Conservation (phyloP, 1,284 basidiomycete genomes). For the Trametes pubescens region DNA sequence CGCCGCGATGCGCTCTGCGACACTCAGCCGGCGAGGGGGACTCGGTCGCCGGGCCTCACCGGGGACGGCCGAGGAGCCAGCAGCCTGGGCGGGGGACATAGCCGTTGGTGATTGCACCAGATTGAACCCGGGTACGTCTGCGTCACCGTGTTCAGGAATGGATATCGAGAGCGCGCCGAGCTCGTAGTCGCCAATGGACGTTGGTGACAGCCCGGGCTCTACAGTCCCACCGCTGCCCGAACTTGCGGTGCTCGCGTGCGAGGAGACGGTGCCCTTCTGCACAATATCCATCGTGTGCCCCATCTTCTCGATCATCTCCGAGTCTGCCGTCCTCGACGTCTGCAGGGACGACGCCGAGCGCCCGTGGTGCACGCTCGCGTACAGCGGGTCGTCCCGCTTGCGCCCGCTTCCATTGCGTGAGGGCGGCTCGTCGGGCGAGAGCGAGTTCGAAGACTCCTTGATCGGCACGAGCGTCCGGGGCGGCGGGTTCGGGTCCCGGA, state of each 20-base stretch:
- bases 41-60: constrained; percentile 16
- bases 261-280: constrained; percentile 57
- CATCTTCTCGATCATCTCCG: constrained; percentile 69
- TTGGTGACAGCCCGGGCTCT: constrained; percentile 3
- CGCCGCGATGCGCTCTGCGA: constrained; percentile 48
- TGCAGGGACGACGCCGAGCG: constrained; percentile 40
- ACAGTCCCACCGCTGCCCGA: constrained; percentile 24
- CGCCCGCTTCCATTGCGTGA: constrained; percentile 16
- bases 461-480: constrained; percentile 62
- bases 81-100: constrained; percentile 28
- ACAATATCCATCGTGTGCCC: constrained; percentile 72
- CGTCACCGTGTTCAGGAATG: constrained; percentile 13
- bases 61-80: constrained; percentile 11
- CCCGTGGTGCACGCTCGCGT: constrained; percentile 36
- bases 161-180: constrained; percentile 19
- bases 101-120: constrained; percentile 38
- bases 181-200: constrained; percentile 1
- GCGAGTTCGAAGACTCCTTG: constrained; percentile 54
- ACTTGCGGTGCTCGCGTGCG: constrained; percentile 36
- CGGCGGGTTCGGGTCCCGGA: constrained; percentile 77
- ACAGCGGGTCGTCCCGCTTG: constrained; percentile 27
- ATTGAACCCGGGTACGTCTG: background rate
- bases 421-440: constrained; percentile 21
- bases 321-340: constrained; percentile 57
- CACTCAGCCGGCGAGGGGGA: constrained; percentile 34